Percentiles rank a stretch among this genome's conserved stretches.
Conservation (phyloP, 441 rosid genomes). For the Gossypium schwendimanii region DNA sequence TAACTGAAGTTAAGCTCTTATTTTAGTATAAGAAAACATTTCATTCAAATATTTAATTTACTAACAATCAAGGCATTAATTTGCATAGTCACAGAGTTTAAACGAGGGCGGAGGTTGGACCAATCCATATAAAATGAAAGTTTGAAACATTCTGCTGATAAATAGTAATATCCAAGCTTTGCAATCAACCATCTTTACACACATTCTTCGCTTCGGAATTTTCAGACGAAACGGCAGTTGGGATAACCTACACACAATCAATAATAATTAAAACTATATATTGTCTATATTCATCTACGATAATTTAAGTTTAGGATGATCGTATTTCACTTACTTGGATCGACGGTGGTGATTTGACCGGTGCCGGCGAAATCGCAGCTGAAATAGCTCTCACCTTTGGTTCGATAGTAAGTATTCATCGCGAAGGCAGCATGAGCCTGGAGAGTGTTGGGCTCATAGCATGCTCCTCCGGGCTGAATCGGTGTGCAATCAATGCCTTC, state of each 20-base stretch:
- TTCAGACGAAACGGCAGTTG: not conserved
- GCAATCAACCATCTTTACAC: not conserved
- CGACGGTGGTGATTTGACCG: constrained; percentile 13
- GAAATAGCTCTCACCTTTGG: constrained; percentile 11
- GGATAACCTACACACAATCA: not conserved
- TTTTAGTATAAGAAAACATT: not conserved
- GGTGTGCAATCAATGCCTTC: constrained; percentile 33
- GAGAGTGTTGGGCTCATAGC: constrained; percentile 26
- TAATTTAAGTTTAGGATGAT: not conserved
- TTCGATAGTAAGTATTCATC: constrained; percentile 30
- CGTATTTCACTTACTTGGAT: constrained; percentile 26
- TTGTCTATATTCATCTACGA: not conserved
- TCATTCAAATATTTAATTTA: not conserved
- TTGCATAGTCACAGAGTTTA: not conserved
- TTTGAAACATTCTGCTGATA: not conserved
- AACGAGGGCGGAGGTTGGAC: not conserved
- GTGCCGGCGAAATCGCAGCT: constrained; percentile 22
- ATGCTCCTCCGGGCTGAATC: constrained; percentile 30
- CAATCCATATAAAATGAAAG: not conserved
- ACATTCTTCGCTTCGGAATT: not conserved
- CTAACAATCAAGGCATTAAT: not conserved
- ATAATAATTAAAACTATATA: not conserved
- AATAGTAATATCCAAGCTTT: not conserved
- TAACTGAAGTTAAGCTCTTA: too few relatives aligned
- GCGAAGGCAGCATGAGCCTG: constrained; percentile 24